These are phyloP conservation scores for Sabuloglossum arenarium DNA, from an alignment of 495 filamentous ascomycete genomes.

Conservation along the genomic window DNA sequence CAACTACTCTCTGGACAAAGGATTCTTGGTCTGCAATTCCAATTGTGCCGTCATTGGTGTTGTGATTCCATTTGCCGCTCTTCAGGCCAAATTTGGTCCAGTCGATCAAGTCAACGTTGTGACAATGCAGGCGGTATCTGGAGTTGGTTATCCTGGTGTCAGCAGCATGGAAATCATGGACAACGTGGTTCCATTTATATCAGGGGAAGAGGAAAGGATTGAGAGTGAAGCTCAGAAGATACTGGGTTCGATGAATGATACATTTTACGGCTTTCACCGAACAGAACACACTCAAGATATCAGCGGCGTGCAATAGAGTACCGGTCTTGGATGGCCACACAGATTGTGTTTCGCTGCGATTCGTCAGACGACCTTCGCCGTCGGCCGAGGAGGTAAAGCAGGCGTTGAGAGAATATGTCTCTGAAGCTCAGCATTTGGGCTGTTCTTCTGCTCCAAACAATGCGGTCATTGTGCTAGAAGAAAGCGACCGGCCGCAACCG, in stretches of 20 bases:
- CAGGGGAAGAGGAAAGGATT: constrained; percentile 79
- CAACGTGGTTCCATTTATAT: constrained; percentile 71
- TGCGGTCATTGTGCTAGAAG: constrained; percentile 59
- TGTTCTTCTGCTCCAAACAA: constrained; percentile 56
- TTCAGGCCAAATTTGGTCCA: constrained; percentile 54
- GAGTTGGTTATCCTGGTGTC: constrained; percentile 75
- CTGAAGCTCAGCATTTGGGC: constrained; percentile 50
- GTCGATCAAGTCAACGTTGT: constrained; percentile 60
- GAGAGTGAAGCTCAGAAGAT: constrained; percentile 77
- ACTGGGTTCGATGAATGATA: constrained; percentile 42
- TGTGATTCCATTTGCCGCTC: constrained; percentile 71
- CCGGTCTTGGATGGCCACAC: constrained; percentile 71
- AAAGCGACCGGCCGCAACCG: constrained; percentile 68
- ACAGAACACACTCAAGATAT: constrained; percentile 40
- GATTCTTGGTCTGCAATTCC: constrained; percentile 74
- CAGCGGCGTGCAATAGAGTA: constrained; percentile 66
- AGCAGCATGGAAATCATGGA: constrained; percentile 54
- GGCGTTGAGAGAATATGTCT: constrained; percentile 50
- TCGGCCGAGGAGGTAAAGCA: constrained; percentile 43
- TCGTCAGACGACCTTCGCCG: constrained; percentile 33
- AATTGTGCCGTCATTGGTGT: constrained; percentile 83
- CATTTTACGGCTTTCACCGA: constrained; percentile 44
- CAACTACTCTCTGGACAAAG: constrained; percentile 43
- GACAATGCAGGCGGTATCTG: constrained; percentile 74
- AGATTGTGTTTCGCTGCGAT: constrained; percentile 60